Evolutionary conservation across 169 alveolate species (phyloP).

Genomic region (Cyclospora cayetanensis): DNA sequence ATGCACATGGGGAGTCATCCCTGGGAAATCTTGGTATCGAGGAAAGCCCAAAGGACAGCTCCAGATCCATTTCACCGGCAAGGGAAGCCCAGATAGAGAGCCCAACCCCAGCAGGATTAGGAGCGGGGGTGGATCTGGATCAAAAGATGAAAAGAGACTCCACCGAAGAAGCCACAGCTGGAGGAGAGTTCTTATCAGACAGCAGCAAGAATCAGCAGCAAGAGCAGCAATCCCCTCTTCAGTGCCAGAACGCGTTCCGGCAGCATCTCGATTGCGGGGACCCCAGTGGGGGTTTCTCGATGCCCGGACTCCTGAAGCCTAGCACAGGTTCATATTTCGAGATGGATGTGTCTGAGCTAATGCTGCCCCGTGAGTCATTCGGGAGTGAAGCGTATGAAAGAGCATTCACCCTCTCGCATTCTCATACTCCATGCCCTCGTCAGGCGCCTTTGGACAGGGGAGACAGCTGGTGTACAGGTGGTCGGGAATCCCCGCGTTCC

Average conservation of each 20-base stretch:
- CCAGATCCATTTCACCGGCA: not conserved
- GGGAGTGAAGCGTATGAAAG: not conserved
- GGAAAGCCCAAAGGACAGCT: not conserved
- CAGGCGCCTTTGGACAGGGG: not conserved
- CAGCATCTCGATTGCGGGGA: no score
- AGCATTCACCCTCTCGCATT: not conserved
- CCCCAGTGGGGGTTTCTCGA: no score
- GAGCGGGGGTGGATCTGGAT: no score
- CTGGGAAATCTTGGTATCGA: not conserved
- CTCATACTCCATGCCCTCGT: not conserved
- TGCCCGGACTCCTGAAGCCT: not conserved
- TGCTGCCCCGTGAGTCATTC: not conserved
- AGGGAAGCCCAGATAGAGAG: not conserved
- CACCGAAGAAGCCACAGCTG: no score
- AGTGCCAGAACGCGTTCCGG: no score
- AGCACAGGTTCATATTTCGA: constrained; percentile 29
- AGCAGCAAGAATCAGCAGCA: no score
- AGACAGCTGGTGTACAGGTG: not conserved
- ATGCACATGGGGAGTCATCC: not conserved
- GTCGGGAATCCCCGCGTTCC: not conserved
- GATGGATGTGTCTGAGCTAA: not conserved
- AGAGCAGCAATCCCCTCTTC: no score
- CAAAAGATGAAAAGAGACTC: no score
- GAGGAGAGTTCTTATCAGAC: no score
- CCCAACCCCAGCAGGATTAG: not conserved